phyloP scores from a whole-genome alignment of 768 basidiomycete genomes.

The Russula vinacea region DNA sequence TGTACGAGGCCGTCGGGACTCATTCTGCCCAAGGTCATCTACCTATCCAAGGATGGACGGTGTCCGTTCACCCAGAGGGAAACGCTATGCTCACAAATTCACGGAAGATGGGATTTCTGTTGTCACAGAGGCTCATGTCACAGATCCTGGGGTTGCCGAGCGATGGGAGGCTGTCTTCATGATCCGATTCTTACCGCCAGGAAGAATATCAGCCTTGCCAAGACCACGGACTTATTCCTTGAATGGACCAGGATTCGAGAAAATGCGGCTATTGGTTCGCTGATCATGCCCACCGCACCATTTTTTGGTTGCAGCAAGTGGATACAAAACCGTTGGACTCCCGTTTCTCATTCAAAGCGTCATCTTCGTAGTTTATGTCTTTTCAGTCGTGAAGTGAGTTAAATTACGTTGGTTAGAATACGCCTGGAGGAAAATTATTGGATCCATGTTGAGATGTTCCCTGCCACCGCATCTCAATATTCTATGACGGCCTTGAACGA shows the following conservation, averaged over 20 bases:
- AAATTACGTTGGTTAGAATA: slow-evolving; percentile 1
- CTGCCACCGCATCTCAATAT: neutral
- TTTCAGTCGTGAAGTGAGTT: neutral
- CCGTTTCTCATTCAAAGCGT: neutral
- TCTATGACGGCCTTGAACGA: slow-evolving; percentile 12
- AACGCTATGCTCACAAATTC: slow-evolving; percentile 1
- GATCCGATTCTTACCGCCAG: neutral
- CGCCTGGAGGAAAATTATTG: slow-evolving; percentile 24
- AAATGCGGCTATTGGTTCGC: slow-evolving; percentile 20
- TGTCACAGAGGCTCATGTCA: slow-evolving; percentile 13
- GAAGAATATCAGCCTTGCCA: neutral
- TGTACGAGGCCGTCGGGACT: neutral
- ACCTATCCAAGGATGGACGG: slow-evolving; percentile 9
- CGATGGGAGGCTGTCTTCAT: neutral
- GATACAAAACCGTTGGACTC: slow-evolving; percentile 1
- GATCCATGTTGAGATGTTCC: slow-evolving; percentile 23
- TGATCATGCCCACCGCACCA: slow-evolving; percentile 9
- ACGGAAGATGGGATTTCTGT: neutral
- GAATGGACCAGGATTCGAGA: neutral
- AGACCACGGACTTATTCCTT: slow-evolving; percentile 13
- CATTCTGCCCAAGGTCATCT: neutral
- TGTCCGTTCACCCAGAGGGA: slow-evolving; percentile 21
- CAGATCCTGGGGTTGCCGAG: neutral
- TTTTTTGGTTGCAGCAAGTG: slow-evolving; percentile 10
- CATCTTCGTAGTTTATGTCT: slow-evolving; percentile 12